phyloP scores from a whole-genome alignment of 352 stramenopile species.

The Pythium guiyangense region DNA sequence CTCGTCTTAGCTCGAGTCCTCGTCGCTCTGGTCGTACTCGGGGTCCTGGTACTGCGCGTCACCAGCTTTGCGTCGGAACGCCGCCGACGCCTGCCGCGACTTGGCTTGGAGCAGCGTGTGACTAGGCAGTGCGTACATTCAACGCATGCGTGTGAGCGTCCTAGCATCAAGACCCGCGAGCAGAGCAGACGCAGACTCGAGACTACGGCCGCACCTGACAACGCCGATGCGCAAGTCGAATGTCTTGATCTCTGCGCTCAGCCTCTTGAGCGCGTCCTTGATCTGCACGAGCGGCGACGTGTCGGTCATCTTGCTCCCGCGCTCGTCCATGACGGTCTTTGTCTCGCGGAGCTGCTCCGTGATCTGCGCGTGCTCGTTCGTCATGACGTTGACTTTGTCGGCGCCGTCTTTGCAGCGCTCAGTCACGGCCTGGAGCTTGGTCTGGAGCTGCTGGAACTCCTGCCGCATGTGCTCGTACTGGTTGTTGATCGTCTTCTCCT shows the following conservation, averaged over 20 bases:
- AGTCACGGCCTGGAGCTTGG: constrained; percentile 51
- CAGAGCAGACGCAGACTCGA: not conserved
- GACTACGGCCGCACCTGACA: constrained; percentile 26
- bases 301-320: constrained; percentile 83
- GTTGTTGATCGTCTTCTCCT: constrained; percentile 81
- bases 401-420: constrained; percentile 64
- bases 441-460: constrained; percentile 62
- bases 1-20: constrained; percentile 62
- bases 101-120: constrained; percentile 78
- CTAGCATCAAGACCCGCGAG: no score
- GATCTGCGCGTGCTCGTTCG: constrained; percentile 65
- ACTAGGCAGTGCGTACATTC: constrained; percentile 5
- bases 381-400: constrained; percentile 76
- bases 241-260: constrained; percentile 71
- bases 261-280: constrained; percentile 78
- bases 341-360: constrained; percentile 72
- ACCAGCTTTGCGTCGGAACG: constrained; percentile 31
- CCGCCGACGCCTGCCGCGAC: constrained; percentile 46
- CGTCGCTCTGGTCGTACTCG: constrained; percentile 77
- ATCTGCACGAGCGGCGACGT: constrained; percentile 81
- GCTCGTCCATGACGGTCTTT: constrained; percentile 76
- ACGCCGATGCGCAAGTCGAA: constrained; percentile 82
- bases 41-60: constrained; percentile 56
- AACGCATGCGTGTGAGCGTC: not conserved
- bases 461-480: constrained; percentile 67